Base-by-base conservation (phyloP, 192 early-diverging fungal genomes). In the Phycomyces blakesleeanus region DNA sequence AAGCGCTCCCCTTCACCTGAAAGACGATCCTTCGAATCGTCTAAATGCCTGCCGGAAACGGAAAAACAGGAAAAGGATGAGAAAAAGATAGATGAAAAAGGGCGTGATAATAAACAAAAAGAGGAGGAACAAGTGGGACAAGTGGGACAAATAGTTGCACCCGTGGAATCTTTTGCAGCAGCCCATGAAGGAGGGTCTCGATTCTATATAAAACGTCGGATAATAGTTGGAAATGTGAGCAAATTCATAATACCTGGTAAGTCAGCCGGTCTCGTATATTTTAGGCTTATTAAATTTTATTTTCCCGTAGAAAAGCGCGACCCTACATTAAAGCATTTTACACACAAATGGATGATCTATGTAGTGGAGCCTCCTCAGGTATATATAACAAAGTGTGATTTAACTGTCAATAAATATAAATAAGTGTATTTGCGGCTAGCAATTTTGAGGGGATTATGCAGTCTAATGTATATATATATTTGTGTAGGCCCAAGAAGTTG, bases 341-440 rank as follows among this genome's bases (percentile, higher is more conserved):
- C 82, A 4, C 89, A 93, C 79, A 87, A 88, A 68, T 97, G 95
- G 95, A 97, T 94, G 78, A 78, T 95, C 3, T 96, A 92, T 67
- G 81, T 96, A 15, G 85, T 76, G n/a, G 90, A 79, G 24, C 85
- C 77, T 12, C 72, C 66, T 5, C 73, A 64, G 38, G 64, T 37
- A 72, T 76, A n/a, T n/a, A n/a, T n/a, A n/a, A n/a, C n/a, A n/a
- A n/a, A n/a, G n/a, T n/a, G n/a, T n/a, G n/a, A n/a, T n/a, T n/a
- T n/a, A n/a, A n/a, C n/a, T n/a, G n/a, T n/a, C n/a, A n/a, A n/a
- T n/a, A n/a, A n/a, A n/a, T n/a, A n/a, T n/a, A n/a, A n/a, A n/a
- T n/a, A n/a, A n/a, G n/a, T n/a, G n/a, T n/a, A n/a, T n/a, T n/a
- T n/a, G n/a, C n/a, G n/a, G 27, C 63, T 25, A 5, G 44, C 26